Percentiles rank a stretch among this genome's conserved stretches.
Evolutionary conservation across 75 land plant genomes (phyloP).

Genomic region (Sequoia sempervirens): DNA sequence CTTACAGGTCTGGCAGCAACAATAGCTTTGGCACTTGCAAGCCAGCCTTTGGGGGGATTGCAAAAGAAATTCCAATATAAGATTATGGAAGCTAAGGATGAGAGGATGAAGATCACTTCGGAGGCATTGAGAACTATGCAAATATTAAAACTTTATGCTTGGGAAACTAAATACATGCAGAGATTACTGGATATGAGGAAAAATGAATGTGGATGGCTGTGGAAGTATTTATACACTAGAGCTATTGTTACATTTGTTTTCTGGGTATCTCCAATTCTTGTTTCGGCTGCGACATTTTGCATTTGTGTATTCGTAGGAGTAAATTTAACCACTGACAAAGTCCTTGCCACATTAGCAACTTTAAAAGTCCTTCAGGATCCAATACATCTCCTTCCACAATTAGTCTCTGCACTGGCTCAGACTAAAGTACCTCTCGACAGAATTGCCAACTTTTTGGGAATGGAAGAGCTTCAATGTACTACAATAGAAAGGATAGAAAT

Average conservation of each 20-base stretch:
- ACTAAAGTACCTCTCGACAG: constrained; percentile 55
- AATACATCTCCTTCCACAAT: constrained; percentile 44
- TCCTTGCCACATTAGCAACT: constrained; percentile 59
- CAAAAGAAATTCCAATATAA: constrained; percentile 48
- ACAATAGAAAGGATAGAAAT: neutral
- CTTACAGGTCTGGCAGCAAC: constrained; percentile 43
- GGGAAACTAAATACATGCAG: constrained; percentile 57
- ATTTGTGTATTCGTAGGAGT: constrained; percentile 39
- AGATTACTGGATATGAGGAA: constrained; percentile 44
- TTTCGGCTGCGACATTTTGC: constrained; percentile 51
- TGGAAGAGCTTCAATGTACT: constrained; percentile 42
- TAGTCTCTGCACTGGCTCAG: constrained; percentile 37
- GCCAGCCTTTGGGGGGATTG: constrained; percentile 48
- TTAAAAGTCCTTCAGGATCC: constrained; percentile 65
- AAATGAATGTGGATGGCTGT: constrained; percentile 45
- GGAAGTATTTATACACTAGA: constrained; percentile 38
- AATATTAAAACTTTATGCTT: constrained; percentile 64
- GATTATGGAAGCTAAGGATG: constrained; percentile 66
- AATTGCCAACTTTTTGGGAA: constrained; percentile 48
- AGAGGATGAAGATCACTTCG: constrained; percentile 40
- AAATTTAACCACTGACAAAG: constrained; percentile 42
- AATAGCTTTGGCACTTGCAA: constrained; percentile 28
- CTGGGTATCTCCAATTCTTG: constrained; percentile 52
- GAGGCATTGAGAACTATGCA: constrained; percentile 71
- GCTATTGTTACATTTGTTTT: constrained; percentile 43